Evolutionary conservation across 2,329 filamentous ascomycete species (phyloP).

Genomic region (Nannizzia gypsea): DNA sequence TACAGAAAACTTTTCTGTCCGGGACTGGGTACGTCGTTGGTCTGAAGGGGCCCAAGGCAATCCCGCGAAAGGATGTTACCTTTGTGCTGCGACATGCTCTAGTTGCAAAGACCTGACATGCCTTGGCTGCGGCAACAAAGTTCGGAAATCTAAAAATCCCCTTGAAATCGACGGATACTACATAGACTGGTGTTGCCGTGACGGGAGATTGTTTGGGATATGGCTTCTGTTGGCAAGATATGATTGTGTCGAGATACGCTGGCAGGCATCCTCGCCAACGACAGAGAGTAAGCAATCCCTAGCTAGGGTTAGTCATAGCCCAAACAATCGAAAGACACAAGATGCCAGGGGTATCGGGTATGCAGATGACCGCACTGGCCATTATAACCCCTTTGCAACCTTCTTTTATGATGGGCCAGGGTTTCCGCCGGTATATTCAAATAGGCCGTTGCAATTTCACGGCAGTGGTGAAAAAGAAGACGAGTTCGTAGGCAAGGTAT

Average conservation of each 20-base stretch:
- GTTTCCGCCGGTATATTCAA: not conserved
- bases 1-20: slow-evolving; percentile 7
- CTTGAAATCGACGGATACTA: slow-evolving; percentile 7
- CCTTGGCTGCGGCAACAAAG: slow-evolving; percentile 11
- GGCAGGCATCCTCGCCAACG: slow-evolving; percentile 6
- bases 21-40: slow-evolving; percentile 10
- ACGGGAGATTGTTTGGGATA: slow-evolving; percentile 23
- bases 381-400: slow-evolving; percentile 6
- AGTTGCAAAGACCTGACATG: slow-evolving; percentile 10
- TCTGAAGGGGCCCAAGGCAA: not conserved
- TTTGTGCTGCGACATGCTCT: slow-evolving; percentile 10
- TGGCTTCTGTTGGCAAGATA: slow-evolving; percentile 30
- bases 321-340: slow-evolving; percentile 9
- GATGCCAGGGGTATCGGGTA: slow-evolving; percentile 13
- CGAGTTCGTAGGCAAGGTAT: slow-evolving; percentile 18
- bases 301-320: not conserved
- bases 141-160: not conserved
- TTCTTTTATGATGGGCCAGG: slow-evolving; percentile 7
- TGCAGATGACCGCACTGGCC: slow-evolving; percentile 1
- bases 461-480: slow-evolving; percentile 14
- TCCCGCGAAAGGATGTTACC: not conserved
- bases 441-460: slow-evolving; percentile 7
- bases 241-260: slow-evolving; percentile 20
- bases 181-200: slow-evolving; percentile 26
- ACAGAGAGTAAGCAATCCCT: not conserved